phyloP scores from a whole-genome alignment of 257 asterid species.

The Orobanche coerulescens region DNA sequence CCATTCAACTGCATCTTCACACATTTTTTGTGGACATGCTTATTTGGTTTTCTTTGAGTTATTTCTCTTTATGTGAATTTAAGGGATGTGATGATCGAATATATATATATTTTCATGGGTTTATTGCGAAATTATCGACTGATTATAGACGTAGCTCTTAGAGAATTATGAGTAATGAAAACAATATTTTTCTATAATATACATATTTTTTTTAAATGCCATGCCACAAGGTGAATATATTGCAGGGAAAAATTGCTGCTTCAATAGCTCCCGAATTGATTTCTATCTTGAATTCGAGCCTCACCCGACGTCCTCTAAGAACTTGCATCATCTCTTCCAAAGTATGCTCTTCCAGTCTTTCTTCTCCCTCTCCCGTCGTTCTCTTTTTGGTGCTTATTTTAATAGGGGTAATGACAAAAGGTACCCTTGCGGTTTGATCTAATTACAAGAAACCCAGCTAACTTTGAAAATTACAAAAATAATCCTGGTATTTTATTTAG shows the following conservation, averaged over 20 bases:
- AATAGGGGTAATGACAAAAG: too few relatives aligned
- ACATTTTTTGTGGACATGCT: background rate
- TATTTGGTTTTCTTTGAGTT: background rate
- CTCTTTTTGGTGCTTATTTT: background rate
- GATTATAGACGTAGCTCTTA: too few relatives aligned
- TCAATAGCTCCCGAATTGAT: conserved; percentile 73
- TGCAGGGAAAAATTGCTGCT: conserved; percentile 91
- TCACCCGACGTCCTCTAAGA: conserved; percentile 82
- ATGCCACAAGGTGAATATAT: conserved; percentile 14
- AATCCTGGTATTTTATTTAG: too few relatives aligned
- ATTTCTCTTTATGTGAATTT: too few relatives aligned
- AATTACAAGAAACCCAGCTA: too few relatives aligned
- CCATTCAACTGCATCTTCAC: background rate
- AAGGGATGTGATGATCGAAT: too few relatives aligned
- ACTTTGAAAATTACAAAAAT: too few relatives aligned
- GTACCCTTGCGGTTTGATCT: too few relatives aligned
- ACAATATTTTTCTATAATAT: background rate
- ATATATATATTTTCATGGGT: too few relatives aligned
- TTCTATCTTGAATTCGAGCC: conserved; percentile 87
- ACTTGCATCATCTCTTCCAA: conserved; percentile 85
- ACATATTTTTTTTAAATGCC: background rate
- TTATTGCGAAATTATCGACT: too few relatives aligned
- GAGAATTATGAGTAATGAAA: background rate
- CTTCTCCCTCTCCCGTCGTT: conserved; percentile 8
- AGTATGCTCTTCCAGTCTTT: conserved; percentile 55